phyloP scores from a whole-genome alignment of 192 early-diverging fungal species.

The Umbelopsis sp. region DNA sequence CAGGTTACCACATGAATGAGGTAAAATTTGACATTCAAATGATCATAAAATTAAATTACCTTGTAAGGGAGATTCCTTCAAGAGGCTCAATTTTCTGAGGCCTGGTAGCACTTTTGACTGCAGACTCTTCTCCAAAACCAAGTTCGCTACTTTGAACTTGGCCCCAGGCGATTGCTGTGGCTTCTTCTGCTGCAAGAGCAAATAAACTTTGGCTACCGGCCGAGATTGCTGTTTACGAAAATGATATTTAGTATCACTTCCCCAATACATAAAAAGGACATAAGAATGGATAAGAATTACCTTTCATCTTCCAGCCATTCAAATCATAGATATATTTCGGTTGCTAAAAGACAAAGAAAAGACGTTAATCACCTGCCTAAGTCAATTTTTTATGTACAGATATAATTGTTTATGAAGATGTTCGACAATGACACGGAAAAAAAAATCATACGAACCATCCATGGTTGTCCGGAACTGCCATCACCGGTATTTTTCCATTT shows the following conservation, averaged over 20 bases:
- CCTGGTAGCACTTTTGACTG: conserved; percentile 38
- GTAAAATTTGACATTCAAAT: background rate
- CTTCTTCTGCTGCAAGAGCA: conserved; percentile 35
- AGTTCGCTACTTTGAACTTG: conserved; percentile 47
- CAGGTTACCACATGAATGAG: background rate
- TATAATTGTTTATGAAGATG: background rate
- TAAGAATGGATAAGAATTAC: background rate
- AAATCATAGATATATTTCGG: conserved; percentile 49
- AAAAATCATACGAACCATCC: conserved; percentile 40
- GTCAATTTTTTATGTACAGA: too few relatives aligned
- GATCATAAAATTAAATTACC: conserved; percentile 19
- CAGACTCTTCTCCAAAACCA: conserved; percentile 48
- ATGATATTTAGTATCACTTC: background rate
- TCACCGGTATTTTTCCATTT: conserved; percentile 58
- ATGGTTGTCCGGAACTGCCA: conserved; percentile 53
- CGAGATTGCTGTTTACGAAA: conserved; percentile 19
- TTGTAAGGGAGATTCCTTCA: conserved; percentile 42
- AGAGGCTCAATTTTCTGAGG: conserved; percentile 50
- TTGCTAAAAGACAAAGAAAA: conserved; percentile 11
- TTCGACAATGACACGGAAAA: background rate
- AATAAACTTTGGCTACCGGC: conserved; percentile 48
- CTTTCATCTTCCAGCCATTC: conserved; percentile 45
- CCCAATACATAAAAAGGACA: background rate
- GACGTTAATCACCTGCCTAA: background rate
- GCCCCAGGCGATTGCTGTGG: conserved; percentile 50